Conservation (phyloP, 345 rosid species). For the Eutrema heterophyllum region DNA sequence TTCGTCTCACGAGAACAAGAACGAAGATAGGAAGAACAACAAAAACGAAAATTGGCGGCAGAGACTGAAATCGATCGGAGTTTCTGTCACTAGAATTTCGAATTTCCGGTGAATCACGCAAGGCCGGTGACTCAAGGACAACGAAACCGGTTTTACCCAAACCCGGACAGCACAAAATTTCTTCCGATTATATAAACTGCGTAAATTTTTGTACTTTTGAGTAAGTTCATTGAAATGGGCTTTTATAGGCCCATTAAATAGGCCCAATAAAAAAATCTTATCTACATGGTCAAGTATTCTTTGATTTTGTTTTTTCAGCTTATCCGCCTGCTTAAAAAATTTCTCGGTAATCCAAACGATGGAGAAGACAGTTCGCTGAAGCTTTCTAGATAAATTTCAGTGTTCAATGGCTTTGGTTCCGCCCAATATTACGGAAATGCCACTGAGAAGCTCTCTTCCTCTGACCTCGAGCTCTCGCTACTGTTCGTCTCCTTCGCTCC, state of each 20-base stretch:
- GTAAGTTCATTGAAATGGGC: background rate
- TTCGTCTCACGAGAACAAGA: background rate
- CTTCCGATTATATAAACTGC: background rate
- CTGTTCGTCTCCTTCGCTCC: conserved; percentile 36
- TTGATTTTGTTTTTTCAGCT: background rate
- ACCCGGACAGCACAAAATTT: background rate
- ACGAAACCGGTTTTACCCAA: conserved; percentile 14
- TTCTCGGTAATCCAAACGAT: conserved; percentile 26
- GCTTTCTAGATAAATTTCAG: background rate
- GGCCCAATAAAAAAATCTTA: conserved; percentile 35
- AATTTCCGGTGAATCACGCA: conserved; percentile 16
- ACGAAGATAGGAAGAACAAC: background rate
- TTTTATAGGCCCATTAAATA: background rate
- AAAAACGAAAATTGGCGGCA: background rate
- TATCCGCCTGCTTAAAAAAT: conserved; percentile 5
- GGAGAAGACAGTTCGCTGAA: conserved; percentile 25
- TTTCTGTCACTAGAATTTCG: background rate
- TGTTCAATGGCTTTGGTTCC: conserved; percentile 49
- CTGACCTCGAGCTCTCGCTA: conserved; percentile 43
- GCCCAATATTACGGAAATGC: conserved; percentile 60
- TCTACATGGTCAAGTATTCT: conserved; percentile 24
- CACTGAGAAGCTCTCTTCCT: conserved; percentile 53
- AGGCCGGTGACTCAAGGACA: conserved; percentile 7
- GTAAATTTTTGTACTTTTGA: background rate
- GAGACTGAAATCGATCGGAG: conserved; percentile 10